A percentile compares a stretch with the other conserved stretches of the same genome.
Evolutionary conservation across 495 filamentous ascomycete species (phyloP).

Genomic region (Aspergillus sparsus): DNA sequence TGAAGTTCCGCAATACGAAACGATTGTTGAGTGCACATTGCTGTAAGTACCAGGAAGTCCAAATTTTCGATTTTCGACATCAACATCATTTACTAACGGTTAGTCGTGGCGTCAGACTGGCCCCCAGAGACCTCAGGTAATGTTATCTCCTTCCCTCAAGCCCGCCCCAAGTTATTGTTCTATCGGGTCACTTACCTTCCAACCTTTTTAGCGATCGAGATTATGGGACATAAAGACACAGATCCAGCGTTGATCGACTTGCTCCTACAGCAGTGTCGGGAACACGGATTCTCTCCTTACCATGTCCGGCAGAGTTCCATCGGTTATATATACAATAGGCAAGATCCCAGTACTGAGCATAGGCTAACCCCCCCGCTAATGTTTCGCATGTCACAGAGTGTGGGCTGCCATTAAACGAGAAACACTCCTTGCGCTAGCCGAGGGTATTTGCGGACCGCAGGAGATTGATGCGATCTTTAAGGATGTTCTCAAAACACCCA

Average conservation of each 20-base stretch:
- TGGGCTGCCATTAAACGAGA: constrained; percentile 48
- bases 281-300: constrained; percentile 42
- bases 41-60: constrained; percentile 28
- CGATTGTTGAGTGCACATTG: constrained; percentile 38
- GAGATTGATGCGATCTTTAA: constrained; percentile 46
- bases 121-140: constrained; percentile 42
- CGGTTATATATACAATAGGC: constrained; percentile 47
- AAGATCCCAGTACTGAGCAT: background rate
- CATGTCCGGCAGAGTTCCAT: constrained; percentile 36
- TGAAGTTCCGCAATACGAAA: constrained; percentile 27
- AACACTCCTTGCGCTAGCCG: constrained; percentile 33
- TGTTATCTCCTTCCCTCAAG: background rate
- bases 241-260: constrained; percentile 29
- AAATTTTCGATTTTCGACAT: background rate
- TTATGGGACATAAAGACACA: constrained; percentile 40
- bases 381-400: constrained; percentile 24
- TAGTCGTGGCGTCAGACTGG: constrained; percentile 31
- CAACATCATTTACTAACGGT: background rate
- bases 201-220: constrained; percentile 34
- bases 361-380: background rate
- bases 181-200: background rate
- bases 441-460: constrained; percentile 35
- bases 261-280: constrained; percentile 28
- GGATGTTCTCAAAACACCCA: constrained; percentile 37
- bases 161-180: background rate